Evolutionary conservation across 805 yeast genomes (phyloP).

Genomic region (Candida namnaoensis): DNA sequence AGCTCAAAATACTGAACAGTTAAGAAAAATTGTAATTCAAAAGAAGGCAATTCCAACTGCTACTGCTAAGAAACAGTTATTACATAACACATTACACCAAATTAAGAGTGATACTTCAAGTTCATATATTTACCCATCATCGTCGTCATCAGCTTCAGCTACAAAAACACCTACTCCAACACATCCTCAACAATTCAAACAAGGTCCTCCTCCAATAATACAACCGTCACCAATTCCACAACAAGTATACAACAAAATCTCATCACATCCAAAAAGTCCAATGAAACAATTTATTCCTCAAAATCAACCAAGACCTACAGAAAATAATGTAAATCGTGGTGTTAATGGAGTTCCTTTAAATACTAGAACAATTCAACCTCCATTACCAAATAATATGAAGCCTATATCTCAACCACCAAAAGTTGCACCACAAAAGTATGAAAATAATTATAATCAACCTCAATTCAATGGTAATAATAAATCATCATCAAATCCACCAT

Average conservation of each 20-base stretch:
- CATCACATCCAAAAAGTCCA: background rate
- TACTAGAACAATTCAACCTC: too few species aligned
- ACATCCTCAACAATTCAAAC: background rate
- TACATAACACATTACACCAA: constrained; percentile 15
- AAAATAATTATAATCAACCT: too few species aligned
- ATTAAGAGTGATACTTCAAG: constrained; percentile 11
- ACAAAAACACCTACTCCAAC: background rate
- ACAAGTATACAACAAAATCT: background rate
- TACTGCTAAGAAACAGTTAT: constrained; percentile 13
- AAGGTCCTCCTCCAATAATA: background rate
- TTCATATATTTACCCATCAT: background rate
- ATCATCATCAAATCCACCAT: background rate
- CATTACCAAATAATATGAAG: too few species aligned
- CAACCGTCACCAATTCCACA: background rate
- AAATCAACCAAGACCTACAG: too few species aligned
- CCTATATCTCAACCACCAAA: too few species aligned
- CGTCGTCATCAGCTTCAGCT: background rate
- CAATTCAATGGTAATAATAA: too few species aligned
- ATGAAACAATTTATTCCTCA: background rate
- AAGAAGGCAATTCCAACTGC: constrained; percentile 12
- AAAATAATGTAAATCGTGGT: too few species aligned
- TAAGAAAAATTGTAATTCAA: constrained; percentile 8
- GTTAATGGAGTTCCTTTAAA: too few species aligned
- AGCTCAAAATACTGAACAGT: constrained; percentile 6
- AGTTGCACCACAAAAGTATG: too few species aligned